Evolutionary conservation across 768 basidiomycete species (phyloP), one percentile per base, ranked within the genome.

Genomic region (Termitomyces sp.): DNA sequence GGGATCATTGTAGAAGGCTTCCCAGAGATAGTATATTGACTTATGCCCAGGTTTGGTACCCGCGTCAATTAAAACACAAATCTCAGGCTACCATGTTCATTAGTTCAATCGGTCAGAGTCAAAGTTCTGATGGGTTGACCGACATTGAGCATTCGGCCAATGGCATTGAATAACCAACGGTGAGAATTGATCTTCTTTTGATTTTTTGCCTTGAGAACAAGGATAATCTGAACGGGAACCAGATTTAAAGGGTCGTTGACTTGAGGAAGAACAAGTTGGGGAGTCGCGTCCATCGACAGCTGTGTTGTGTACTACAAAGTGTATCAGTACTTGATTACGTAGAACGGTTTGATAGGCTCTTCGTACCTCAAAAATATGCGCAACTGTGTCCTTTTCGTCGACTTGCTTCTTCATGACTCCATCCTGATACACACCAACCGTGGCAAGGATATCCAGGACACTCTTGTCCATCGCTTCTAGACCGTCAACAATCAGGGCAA

Each of bases 41-140:
- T 95, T 95, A 72, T 93, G 93, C 3, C 94, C 95, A 2, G 95
- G 95, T 72, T 97, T 98, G 6, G 95, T 98, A 61, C 95, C 95
- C 6, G 94, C 95, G 70, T 97, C 95, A 62, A 98, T 83, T 34
- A 98, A 81, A 61, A 96, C 89, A 72, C 94, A 95, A 51, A 89
- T 85, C 68, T 97, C 93, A 6, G 95, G 95, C 85, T 96, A 61
- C 12, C 57, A 34, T 41, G 49, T 45, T 7, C 22, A 6, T 36
- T 12, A 36, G 4, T 22, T 16, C 27, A 7, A 3, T 37, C 18
- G 15, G 37, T 36, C 39, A 46, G 8, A 33, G 3, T n/a, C n/a
- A 30, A 20, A 20, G 16, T n/a, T 27, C 13, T 12, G 5, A 18
- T n/a, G 37, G 42, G 15, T 69, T 4, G 16, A 65, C 76, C 45